phyloP scores from a whole-genome alignment of 805 yeast species.

The Candida xyloterini region DNA sequence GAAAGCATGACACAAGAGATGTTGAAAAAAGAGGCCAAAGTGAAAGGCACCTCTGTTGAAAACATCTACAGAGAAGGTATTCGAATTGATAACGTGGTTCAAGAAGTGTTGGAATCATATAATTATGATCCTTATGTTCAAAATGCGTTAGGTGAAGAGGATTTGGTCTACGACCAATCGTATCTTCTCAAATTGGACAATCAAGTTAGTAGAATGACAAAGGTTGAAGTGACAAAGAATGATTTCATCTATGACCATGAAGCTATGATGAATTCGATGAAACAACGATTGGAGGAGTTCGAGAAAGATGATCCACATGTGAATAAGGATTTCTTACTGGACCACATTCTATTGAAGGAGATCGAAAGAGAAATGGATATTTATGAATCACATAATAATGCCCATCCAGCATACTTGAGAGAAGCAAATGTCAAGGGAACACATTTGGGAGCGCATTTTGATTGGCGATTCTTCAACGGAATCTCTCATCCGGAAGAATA shows the following conservation, averaged over 20 bases:
- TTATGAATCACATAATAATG: slow-evolving; percentile 8
- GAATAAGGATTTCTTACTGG: slow-evolving; percentile 14
- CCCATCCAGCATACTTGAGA: slow-evolving; percentile 33
- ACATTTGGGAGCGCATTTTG: slow-evolving; percentile 41
- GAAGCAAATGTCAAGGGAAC: slow-evolving; percentile 33
- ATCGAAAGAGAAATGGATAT: slow-evolving; percentile 20
- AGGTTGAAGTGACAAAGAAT: slow-evolving; percentile 13
- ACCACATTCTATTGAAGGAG: slow-evolving; percentile 18
- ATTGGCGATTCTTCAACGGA: slow-evolving; percentile 54
- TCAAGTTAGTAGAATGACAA: slow-evolving; percentile 14
- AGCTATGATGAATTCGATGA: slow-evolving; percentile 16
- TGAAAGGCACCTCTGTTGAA: slow-evolving; percentile 5
- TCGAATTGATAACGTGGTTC: slow-evolving; percentile 12
- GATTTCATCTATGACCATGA: slow-evolving; percentile 30
- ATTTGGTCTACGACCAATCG: slow-evolving; percentile 21
- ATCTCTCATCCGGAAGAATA: slow-evolving; percentile 39
- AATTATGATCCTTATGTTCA: slow-evolving; percentile 10
- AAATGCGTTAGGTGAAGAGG: slow-evolving; percentile 14
- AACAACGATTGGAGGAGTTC: slow-evolving; percentile 4
- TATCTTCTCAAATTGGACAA: slow-evolving; percentile 12
- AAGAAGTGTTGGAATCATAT: slow-evolving; percentile 7
- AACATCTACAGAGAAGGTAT: slow-evolving; percentile 22
- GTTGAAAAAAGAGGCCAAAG: slow-evolving; percentile 16
- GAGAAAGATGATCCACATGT: slow-evolving; percentile 4
- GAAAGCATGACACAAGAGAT: slow-evolving; percentile 15